A percentile compares a stretch with the other conserved stretches of the same genome.
These are phyloP conservation scores for Amorphotheca resinae DNA, from an alignment of 495 filamentous ascomycete species.

Conservation along the genomic window DNA sequence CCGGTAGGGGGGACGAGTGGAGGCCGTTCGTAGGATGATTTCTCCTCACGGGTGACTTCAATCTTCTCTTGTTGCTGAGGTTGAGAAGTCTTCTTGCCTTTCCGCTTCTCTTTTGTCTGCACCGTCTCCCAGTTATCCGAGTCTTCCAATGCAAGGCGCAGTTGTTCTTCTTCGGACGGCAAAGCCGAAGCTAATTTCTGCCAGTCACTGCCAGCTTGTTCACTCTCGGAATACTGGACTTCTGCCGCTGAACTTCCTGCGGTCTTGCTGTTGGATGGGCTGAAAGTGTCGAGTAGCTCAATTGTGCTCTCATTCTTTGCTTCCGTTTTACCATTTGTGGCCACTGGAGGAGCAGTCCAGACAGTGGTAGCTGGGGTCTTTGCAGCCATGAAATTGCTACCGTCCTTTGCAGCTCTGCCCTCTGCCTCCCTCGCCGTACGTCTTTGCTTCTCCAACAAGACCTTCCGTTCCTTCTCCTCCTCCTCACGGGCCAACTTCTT, in stretches of 20 bases:
- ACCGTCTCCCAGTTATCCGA: conserved; percentile 67
- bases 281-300: conserved; percentile 67
- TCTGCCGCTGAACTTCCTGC: conserved; percentile 11
- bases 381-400: conserved; percentile 42
- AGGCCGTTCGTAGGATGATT: conserved; percentile 3
- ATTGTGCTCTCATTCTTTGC: conserved; percentile 14
- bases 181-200: conserved; percentile 37
- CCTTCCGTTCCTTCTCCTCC: conserved; percentile 59
- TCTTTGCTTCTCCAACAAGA: conserved; percentile 64
- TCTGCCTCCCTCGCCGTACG: conserved; percentile 67
- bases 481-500: conserved; percentile 58
- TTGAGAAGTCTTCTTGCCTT: conserved; percentile 4
- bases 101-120: conserved; percentile 33
- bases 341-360: conserved; percentile 33
- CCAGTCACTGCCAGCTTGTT: conserved; percentile 7
- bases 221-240: conserved; percentile 5
- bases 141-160: conserved; percentile 49
- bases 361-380: conserved; percentile 38
- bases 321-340: conserved; percentile 1
- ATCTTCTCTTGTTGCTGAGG: not conserved
- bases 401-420: conserved; percentile 64
- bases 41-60: not conserved
- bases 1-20: conserved; percentile 6
- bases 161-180: conserved; percentile 77
- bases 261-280: conserved; percentile 28